These are phyloP conservation scores for Talaromyces amestolkiae DNA, from an alignment of 2,329 filamentous ascomycete species.

Conservation along the genomic window DNA sequence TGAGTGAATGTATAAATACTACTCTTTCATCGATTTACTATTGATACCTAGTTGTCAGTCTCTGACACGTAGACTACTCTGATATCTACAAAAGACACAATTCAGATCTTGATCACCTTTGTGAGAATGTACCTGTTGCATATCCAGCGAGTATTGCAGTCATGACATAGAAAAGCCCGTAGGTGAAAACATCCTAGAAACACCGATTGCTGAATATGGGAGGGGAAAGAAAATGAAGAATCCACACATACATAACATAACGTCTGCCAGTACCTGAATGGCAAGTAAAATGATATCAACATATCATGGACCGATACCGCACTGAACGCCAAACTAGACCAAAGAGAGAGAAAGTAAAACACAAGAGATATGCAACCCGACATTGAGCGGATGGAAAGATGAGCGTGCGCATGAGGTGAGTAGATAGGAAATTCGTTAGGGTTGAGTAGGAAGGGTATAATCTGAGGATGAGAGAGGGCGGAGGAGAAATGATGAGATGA, in stretches of 20 bases:
- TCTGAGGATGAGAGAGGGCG: neutral
- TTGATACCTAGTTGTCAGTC: neutral
- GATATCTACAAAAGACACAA: no score
- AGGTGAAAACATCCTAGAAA: neutral
- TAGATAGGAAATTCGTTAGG: constrained; percentile 10
- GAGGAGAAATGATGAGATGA: neutral
- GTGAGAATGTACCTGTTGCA: neutral
- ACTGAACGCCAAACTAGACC: constrained; percentile 9
- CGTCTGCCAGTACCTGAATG: constrained; percentile 12
- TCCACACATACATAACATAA: constrained; percentile 9
- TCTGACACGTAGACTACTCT: neutral
- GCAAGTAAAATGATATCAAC: constrained; percentile 11
- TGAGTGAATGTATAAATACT: constrained; percentile 8
- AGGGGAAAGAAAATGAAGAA: neutral
- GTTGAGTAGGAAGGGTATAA: neutral
- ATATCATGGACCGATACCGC: neutral
- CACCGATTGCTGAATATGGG: constrained; percentile 14
- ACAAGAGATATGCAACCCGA: constrained; percentile 4
- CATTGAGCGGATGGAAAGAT: neutral
- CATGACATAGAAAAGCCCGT: constrained; percentile 1
- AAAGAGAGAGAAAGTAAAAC: neutral
- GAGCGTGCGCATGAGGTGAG: neutral
- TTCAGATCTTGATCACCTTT: neutral
- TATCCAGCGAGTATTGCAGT: constrained; percentile 1
- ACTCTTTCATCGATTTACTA: neutral